These are phyloP conservation scores for Calonectria montana DNA, from an alignment of 2,329 filamentous ascomycete species.

Conservation along the genomic window DNA sequence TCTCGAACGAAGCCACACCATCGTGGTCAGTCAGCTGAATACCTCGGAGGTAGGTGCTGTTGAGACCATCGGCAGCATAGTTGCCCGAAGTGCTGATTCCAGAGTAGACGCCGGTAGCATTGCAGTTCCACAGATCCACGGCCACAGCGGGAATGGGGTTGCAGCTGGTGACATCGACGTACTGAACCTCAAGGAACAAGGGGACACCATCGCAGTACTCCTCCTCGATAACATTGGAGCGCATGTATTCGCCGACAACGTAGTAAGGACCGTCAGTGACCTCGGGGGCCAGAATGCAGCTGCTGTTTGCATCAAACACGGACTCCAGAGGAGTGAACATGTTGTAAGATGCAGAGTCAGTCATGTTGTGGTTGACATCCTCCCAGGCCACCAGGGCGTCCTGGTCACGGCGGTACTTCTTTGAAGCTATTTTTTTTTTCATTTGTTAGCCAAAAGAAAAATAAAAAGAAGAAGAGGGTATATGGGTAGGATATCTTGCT, in stretches of 20 bases:
- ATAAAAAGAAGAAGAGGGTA: background rate
- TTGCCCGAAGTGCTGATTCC: slow-evolving; percentile 52
- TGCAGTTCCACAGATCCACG: slow-evolving; percentile 59
- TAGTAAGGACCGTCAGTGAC: slow-evolving; percentile 30
- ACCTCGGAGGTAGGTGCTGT: slow-evolving; percentile 53
- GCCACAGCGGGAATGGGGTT: slow-evolving; percentile 51
- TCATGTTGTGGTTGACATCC: slow-evolving; percentile 27
- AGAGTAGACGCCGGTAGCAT: slow-evolving; percentile 58
- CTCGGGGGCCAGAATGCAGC: slow-evolving; percentile 23
- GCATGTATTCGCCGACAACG: slow-evolving; percentile 52
- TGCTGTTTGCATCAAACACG: slow-evolving; percentile 24
- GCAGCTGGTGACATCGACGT: slow-evolving; percentile 56
- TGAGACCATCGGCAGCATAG: slow-evolving; percentile 47
- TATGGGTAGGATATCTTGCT: too few relatives aligned
- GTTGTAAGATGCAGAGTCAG: slow-evolving; percentile 1
- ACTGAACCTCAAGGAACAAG: slow-evolving; percentile 55
- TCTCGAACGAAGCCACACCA: slow-evolving; percentile 55
- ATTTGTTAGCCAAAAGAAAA: background rate
- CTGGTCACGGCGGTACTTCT: slow-evolving; percentile 27
- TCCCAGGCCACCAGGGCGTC: slow-evolving; percentile 21
- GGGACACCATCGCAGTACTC: slow-evolving; percentile 51
- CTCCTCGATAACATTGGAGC: slow-evolving; percentile 53
- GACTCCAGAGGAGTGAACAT: slow-evolving; percentile 19
- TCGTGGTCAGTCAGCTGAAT: slow-evolving; percentile 53
- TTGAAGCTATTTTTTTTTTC: background rate